Evolutionary conservation across 768 basidiomycete genomes (phyloP), one percentile per base, ranked within the genome.

Genomic region (Kwoniella europaea): DNA sequence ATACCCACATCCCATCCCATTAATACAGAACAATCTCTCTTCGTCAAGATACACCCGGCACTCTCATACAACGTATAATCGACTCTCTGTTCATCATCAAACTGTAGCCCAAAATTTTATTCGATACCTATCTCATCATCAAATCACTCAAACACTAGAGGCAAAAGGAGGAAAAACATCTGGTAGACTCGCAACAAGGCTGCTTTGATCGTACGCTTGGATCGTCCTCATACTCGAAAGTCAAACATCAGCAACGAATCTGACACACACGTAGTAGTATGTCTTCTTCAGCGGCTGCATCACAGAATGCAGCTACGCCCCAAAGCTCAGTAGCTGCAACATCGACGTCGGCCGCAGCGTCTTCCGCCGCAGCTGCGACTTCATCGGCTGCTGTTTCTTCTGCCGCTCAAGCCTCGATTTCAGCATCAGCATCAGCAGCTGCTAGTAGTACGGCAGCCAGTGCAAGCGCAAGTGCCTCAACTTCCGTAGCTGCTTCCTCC

Each of bases 401-500:
- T 10, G 41, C 68, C 16, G 24, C 43, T 50, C 53, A 54, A 12
- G 10, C 63, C 10, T 58, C 72, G 15, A 15, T 63, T 4, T 43
- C 68, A 15, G 62, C 70, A 4, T 57, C 41, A 13, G 58, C 71
- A 7, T 53, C 69, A 3, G 43, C 68, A 16, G 50, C 65, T 9
- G 27, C 63, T 58, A 63, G 50, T 70, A 60, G 63, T 54, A n/a
- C 60, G 18, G 22, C 22, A 27, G 42, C 65, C n/a, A 44, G 42
- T 35, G 18, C 59, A 41, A 69, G 43, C 27, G 52, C 58, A 22
- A 52, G 59, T 43, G 72, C 52, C 4, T 59, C 76, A 24, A 3
- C 72, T 13, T 68, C 70, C 0, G 43, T 70, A 24, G 57, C 68
- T 6, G 27, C 61, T 12, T 27, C 69, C 3, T 70, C 77, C 7